A percentile compares a stretch with the other conserved stretches of the same genome.
Evolutionary conservation across 176 grass and related monocot species (phyloP).

Genomic region (Melocanna baccifera): DNA sequence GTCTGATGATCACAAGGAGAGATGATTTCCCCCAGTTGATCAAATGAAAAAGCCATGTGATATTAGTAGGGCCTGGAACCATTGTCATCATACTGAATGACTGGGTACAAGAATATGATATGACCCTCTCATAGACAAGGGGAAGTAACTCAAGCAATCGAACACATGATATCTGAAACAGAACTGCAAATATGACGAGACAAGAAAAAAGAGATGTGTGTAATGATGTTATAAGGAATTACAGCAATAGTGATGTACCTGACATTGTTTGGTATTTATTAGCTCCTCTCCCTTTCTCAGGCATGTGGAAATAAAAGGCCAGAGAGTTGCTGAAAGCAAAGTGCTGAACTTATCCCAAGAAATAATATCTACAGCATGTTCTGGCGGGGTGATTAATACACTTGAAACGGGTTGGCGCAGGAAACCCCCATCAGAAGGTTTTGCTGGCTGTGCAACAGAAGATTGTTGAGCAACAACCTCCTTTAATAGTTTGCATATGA

Average conservation of each 20-base stretch:
- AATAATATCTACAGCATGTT: slow-evolving; percentile 60
- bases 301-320: slow-evolving; percentile 78
- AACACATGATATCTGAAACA: slow-evolving; percentile 85
- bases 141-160: slow-evolving; percentile 81
- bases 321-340: slow-evolving; percentile 60
- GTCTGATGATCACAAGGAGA: slow-evolving; percentile 69
- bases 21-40: slow-evolving; percentile 87
- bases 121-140: slow-evolving; percentile 63
- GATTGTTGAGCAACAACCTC: slow-evolving; percentile 59
- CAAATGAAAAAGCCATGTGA: slow-evolving; percentile 63
- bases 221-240: slow-evolving; percentile 10
- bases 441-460: slow-evolving; percentile 40
- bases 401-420: slow-evolving; percentile 58
- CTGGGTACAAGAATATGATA: slow-evolving; percentile 23
- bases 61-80: slow-evolving; percentile 39
- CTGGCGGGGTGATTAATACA: slow-evolving; percentile 14
- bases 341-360: slow-evolving; percentile 84
- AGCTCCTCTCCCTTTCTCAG: slow-evolving; percentile 63
- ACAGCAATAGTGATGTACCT: slow-evolving; percentile 48
- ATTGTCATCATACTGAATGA: slow-evolving; percentile 23
- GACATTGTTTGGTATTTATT: slow-evolving; percentile 61
- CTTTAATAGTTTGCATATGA: slow-evolving; percentile 75
- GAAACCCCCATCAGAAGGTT: slow-evolving; percentile 77
- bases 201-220: neutral
- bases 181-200: slow-evolving; percentile 24